phyloP scores from a whole-genome alignment of 2,329 filamentous ascomycete species.

The Penicillium nordicum region DNA sequence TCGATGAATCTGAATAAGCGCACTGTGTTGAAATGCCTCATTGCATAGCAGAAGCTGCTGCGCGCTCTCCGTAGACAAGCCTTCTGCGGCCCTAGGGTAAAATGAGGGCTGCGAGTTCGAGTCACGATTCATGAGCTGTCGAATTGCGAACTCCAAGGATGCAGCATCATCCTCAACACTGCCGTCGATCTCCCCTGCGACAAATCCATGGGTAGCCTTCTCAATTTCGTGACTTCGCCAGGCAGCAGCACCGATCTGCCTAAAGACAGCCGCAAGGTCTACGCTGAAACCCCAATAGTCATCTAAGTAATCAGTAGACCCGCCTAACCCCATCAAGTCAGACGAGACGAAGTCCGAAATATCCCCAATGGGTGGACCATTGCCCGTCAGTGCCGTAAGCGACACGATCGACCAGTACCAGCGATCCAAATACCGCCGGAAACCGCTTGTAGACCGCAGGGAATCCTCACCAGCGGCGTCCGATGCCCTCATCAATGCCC shows the following conservation, averaged over 20 bases:
- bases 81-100: constrained; percentile 36
- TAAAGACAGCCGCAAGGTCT: constrained; percentile 38
- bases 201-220: constrained; percentile 8
- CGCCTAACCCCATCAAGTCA: constrained; percentile 11
- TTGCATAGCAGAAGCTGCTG: constrained; percentile 41
- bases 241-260: constrained; percentile 38
- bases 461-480: constrained; percentile 22
- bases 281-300: constrained; percentile 45
- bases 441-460: constrained; percentile 28
- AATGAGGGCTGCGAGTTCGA: constrained; percentile 30
- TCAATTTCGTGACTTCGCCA: constrained; percentile 29
- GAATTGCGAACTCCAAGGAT: constrained; percentile 34
- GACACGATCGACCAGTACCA: constrained; percentile 45
- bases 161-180: constrained; percentile 30
- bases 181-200: constrained; percentile 20
- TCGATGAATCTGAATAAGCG: constrained; percentile 43
- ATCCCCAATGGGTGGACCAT: constrained; percentile 36
- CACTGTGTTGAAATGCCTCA: constrained; percentile 43
- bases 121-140: constrained; percentile 33
- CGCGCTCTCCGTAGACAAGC: constrained; percentile 31
- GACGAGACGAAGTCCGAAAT: constrained; percentile 15
- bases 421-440: constrained; percentile 38
- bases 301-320: constrained; percentile 37
- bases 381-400: constrained; percentile 40
- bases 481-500: constrained; percentile 35